Evolutionary conservation across 129 eudicot species (phyloP).

Genomic region (Mikania micrantha): DNA sequence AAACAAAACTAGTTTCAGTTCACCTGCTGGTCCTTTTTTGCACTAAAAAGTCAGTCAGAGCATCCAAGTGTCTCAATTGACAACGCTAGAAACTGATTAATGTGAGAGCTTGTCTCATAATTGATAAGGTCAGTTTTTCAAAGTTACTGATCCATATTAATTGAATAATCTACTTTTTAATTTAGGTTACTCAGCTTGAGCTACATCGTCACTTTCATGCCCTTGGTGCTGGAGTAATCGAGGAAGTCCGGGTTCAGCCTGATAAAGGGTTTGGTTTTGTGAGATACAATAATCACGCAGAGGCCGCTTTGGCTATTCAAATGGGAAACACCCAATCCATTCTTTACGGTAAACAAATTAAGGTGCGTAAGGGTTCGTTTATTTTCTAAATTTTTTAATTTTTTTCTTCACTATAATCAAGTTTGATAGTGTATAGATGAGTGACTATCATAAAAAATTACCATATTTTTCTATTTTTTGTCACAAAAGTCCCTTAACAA

Average conservation of each 20-base stretch:
- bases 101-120: not conserved
- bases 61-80: no score
- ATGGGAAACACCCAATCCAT: slow-evolving; percentile 74
- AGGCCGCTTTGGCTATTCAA: slow-evolving; percentile 90
- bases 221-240: slow-evolving; percentile 85
- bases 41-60: no score
- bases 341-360: slow-evolving; percentile 69
- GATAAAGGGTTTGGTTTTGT: slow-evolving; percentile 98
- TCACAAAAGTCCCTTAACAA: no score
- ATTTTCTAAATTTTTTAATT: no score
- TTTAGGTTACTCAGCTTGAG: slow-evolving; percentile 82
- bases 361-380: slow-evolving; percentile 36
- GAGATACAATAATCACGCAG: slow-evolving; percentile 81
- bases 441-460: no score
- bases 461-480: no score
- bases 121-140: not conserved
- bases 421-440: no score
- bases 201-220: slow-evolving; percentile 90
- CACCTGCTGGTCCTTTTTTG: no score
- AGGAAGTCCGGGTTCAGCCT: slow-evolving; percentile 93
- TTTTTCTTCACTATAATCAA: no score
- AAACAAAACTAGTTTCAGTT: not conserved
- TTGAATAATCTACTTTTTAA: not conserved
- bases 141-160: slow-evolving; percentile 2
- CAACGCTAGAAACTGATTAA: not conserved